Conservation (phyloP, 129 eudicot species). For the carrot (Daucus carota) region DNA sequence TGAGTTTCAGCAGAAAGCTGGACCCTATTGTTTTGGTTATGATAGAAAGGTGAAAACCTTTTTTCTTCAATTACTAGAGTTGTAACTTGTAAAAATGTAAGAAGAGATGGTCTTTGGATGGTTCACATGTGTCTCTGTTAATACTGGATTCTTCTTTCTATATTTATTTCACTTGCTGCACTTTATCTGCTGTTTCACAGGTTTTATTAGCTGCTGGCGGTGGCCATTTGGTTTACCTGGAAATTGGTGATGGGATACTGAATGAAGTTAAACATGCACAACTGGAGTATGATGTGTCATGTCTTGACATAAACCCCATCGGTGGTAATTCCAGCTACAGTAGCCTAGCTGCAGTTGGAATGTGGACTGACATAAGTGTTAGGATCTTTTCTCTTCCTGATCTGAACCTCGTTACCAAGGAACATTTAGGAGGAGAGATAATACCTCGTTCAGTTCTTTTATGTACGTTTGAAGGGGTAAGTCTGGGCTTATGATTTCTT, state of each 20-base stretch:
- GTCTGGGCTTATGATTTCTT: slow-evolving; percentile 1
- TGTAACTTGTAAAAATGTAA: background rate
- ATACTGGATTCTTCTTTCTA: background rate
- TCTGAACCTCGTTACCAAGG: slow-evolving; percentile 68
- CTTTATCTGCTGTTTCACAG: slow-evolving; percentile 28
- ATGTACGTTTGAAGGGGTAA: slow-evolving; percentile 96
- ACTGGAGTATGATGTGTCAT: slow-evolving; percentile 79
- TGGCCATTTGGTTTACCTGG: slow-evolving; percentile 84
- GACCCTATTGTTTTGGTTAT: background rate
- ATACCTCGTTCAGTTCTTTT: slow-evolving; percentile 96
- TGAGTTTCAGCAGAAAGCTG: background rate
- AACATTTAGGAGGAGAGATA: slow-evolving; percentile 89
- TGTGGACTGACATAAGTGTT: slow-evolving; percentile 98
- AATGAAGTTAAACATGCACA: slow-evolving; percentile 62
- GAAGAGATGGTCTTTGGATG: background rate
- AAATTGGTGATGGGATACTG: slow-evolving; percentile 80
- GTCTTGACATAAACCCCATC: slow-evolving; percentile 91
- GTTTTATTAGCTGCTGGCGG: slow-evolving; percentile 91
- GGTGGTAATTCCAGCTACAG: slow-evolving; percentile 79
- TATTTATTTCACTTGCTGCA: background rate
- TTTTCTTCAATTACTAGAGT: background rate
- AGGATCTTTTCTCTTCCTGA: slow-evolving; percentile 85
- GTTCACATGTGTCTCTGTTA: background rate
- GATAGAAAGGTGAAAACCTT: background rate
- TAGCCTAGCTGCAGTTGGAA: slow-evolving; percentile 91